phyloP scores from a whole-genome alignment of 2,329 filamentous ascomycete genomes.

The Sclerotinia trifoliorum region DNA sequence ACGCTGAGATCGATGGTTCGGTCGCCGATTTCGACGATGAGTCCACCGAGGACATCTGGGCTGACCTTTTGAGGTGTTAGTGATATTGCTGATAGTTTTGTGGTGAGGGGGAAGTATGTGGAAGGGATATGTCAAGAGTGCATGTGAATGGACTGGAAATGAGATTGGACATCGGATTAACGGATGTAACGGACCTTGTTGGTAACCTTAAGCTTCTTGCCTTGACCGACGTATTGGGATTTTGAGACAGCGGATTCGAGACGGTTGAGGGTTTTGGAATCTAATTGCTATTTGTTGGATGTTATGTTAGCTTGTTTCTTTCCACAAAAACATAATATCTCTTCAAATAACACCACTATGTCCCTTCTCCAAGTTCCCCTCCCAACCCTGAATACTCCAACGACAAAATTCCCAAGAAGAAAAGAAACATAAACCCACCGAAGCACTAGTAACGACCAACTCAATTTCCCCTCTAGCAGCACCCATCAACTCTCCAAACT shows the following conservation, averaged over 20 bases:
- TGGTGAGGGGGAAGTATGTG: background rate
- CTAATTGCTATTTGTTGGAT: constrained; percentile 62
- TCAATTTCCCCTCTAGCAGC: constrained; percentile 92
- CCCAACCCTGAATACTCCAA: background rate
- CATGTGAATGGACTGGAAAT: background rate
- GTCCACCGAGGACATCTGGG: constrained; percentile 88
- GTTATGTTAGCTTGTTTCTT: constrained; percentile 19
- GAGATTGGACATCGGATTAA: background rate
- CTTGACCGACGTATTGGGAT: constrained; percentile 81
- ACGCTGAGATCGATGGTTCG: constrained; percentile 97
- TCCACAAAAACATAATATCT: background rate
- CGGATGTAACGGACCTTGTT: constrained; percentile 62
- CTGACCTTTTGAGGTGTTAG: constrained; percentile 60
- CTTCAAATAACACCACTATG: background rate
- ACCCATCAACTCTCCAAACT: constrained; percentile 85
- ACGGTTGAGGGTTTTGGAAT: constrained; percentile 79
- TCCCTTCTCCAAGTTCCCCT: too few species aligned
- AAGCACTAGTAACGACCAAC: constrained; percentile 84
- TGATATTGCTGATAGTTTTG: background rate
- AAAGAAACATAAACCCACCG: constrained; percentile 59
- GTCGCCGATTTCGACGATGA: constrained; percentile 95
- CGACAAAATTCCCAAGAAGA: background rate
- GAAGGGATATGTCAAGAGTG: background rate
- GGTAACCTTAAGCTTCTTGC: constrained; percentile 97
- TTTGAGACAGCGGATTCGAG: constrained; percentile 87